phyloP scores from a whole-genome alignment of 768 basidiomycete genomes.

The Collybiopsis luxurians region DNA sequence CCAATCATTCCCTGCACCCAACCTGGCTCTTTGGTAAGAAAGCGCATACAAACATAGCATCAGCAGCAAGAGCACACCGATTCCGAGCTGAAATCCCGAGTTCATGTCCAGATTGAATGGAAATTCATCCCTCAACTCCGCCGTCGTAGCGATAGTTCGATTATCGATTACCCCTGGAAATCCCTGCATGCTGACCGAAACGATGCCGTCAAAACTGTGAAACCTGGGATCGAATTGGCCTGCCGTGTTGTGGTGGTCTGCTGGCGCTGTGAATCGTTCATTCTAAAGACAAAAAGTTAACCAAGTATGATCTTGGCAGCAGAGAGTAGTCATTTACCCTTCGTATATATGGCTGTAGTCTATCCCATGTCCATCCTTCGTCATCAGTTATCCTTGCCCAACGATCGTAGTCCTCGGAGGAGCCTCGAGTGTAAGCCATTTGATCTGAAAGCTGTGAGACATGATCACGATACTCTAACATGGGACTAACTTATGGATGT shows the following conservation, averaged over 20 bases:
- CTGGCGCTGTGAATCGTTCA: conserved; percentile 23
- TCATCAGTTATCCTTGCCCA: conserved; percentile 22
- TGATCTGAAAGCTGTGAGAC: conserved; percentile 11
- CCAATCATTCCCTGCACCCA: conserved; percentile 23
- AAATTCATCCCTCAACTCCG: conserved; percentile 21
- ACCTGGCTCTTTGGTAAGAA: conserved; percentile 11
- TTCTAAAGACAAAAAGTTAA: conserved; percentile 15
- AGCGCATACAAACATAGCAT: not conserved
- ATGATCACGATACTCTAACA: not conserved
- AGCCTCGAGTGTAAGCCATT: conserved; percentile 25
- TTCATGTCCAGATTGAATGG: conserved; percentile 31
- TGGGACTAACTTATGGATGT: conserved; percentile 27
- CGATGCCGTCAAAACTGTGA: conserved; percentile 24
- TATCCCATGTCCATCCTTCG: conserved; percentile 28
- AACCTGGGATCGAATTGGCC: conserved; percentile 25
- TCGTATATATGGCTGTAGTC: conserved; percentile 19
- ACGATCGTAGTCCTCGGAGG: conserved; percentile 24
- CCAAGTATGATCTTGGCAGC: not conserved
- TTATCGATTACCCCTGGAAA: conserved; percentile 17
- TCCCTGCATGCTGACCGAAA: conserved; percentile 21
- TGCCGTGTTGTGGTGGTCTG: conserved; percentile 24
- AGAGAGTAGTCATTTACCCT: conserved; percentile 15
- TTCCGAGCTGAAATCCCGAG: conserved; percentile 25
- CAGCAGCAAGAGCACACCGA: conserved; percentile 23
- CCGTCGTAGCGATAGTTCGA: conserved; percentile 19